Evolutionary conservation across 2,329 filamentous ascomycete species (phyloP).

Genomic region (Colletotrichum musicola): DNA sequence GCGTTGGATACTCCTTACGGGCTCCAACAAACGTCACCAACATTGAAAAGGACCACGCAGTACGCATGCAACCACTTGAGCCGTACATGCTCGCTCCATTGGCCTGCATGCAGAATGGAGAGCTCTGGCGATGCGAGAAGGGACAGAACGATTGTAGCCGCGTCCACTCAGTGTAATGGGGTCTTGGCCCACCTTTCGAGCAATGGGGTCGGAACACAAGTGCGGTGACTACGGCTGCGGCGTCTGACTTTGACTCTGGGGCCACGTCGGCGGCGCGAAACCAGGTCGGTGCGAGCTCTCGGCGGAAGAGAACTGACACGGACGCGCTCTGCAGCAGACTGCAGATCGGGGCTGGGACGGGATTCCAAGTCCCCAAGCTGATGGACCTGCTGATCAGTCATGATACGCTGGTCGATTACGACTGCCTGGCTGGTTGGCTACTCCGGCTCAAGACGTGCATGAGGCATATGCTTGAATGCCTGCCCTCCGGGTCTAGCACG

Average conservation of each 20-base stretch:
- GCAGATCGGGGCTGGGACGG: conserved; percentile 20
- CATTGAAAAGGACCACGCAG: background rate
- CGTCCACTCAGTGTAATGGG: too few relatives aligned
- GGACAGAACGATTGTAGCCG: too few relatives aligned
- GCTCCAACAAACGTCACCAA: conserved; percentile 14
- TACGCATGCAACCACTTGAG: conserved; percentile 36
- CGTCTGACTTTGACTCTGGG: background rate
- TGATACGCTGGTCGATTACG: conserved; percentile 11
- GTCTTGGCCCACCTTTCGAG: too few relatives aligned
- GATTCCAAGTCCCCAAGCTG: background rate
- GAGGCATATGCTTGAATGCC: conserved; percentile 19
- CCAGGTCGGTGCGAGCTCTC: conserved; percentile 14
- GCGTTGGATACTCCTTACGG: background rate
- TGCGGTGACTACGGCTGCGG: conserved; percentile 11
- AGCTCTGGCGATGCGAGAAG: conserved; percentile 7
- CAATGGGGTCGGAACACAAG: background rate
- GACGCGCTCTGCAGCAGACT: background rate
- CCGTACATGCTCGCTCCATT: conserved; percentile 17
- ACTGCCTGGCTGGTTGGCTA: background rate
- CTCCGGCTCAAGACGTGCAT: conserved; percentile 26
- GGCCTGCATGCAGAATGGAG: conserved; percentile 24
- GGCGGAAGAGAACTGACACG: conserved; percentile 5
- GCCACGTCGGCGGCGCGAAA: conserved; percentile 23
- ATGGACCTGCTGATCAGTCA: conserved; percentile 6
- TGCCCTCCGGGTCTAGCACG: conserved; percentile 8